These are phyloP conservation scores for Dictyostelium firmibasis DNA, from an alignment of 78 protist genomes.

Conservation along the genomic window DNA sequence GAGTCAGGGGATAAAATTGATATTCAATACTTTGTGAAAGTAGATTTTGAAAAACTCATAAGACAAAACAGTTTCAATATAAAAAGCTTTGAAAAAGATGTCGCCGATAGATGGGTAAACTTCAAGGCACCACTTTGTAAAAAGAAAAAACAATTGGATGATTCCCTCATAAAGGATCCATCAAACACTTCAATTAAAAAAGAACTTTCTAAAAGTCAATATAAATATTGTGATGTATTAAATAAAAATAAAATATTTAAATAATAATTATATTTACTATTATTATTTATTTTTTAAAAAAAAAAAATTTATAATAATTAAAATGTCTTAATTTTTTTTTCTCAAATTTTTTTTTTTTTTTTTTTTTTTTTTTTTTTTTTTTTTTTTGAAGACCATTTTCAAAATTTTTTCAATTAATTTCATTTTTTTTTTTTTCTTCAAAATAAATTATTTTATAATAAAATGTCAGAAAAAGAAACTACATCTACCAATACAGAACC, in stretches of 20 bases:
- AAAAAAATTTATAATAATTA: not conserved
- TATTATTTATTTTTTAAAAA: not conserved
- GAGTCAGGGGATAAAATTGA: not conserved
- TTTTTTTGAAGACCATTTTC: not conserved
- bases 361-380: not conserved
- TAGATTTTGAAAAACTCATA: not conserved
- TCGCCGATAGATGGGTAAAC: conserved; percentile 1
- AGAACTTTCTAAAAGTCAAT: not conserved
- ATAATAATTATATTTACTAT: not conserved
- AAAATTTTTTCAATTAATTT: not conserved
- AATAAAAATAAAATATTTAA: not conserved
- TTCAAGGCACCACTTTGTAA: not conserved
- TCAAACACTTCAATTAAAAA: not conserved
- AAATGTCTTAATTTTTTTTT: not conserved
- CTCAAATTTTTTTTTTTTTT: not conserved
- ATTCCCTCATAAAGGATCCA: not conserved
- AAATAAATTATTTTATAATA: not conserved
- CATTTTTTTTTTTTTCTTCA: not conserved
- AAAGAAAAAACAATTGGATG: not conserved
- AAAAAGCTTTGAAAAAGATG: not conserved
- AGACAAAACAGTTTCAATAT: not conserved
- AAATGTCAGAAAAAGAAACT: not conserved
- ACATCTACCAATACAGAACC: not conserved
- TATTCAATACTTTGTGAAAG: conserved; percentile 9
- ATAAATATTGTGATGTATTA: conserved; percentile 33